Conservation (phyloP, 495 filamentous ascomycete genomes). For the Platismatia glauca region DNA sequence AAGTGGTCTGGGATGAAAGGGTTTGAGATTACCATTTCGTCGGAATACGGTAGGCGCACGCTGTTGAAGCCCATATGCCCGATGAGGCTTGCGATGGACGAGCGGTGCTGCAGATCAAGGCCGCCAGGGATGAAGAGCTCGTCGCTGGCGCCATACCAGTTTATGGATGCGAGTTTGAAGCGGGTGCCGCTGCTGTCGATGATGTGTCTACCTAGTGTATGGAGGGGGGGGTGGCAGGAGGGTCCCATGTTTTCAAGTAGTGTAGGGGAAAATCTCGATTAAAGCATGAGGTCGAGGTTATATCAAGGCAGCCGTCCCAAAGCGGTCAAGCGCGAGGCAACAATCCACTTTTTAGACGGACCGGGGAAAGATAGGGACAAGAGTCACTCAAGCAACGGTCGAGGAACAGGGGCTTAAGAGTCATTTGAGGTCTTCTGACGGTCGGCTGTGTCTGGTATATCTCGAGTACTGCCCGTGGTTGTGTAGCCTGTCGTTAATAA, state of each 20-base stretch:
- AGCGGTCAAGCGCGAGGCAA: constrained; percentile 4
- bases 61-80: background rate
- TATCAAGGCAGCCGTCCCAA: constrained; percentile 1
- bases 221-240: no score
- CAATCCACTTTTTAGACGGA: background rate
- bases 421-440: background rate
- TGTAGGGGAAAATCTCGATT: no score
- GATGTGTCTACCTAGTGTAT: no score
- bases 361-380: background rate
- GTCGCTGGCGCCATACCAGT: background rate
- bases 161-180: background rate
- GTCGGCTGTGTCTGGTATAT: background rate
- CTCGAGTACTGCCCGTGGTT: background rate
- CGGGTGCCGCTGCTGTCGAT: background rate
- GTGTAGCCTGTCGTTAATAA: no score
- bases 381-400: background rate
- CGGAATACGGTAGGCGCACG: background rate
- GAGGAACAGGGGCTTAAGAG: background rate
- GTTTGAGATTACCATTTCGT: background rate
- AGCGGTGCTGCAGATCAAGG: no score
- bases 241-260: no score
- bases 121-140: no score
- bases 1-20: no score
- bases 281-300: no score
- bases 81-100: no score